Conservation (phyloP, 2,329 filamentous ascomycete species). For the Nannizziopsis barbatae region DNA sequence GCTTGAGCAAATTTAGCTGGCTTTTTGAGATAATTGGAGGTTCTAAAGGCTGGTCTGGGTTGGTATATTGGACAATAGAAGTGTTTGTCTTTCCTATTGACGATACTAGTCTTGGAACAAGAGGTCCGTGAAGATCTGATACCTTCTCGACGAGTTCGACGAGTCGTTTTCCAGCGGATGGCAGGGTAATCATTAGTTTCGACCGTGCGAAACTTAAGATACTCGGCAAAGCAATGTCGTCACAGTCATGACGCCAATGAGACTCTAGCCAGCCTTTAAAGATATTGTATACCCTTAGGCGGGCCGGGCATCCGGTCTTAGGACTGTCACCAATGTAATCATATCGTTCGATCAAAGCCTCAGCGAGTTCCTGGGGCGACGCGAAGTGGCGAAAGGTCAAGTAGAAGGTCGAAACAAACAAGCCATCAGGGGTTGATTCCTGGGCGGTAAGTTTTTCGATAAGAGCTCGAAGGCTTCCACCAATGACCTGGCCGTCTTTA, state of each 20-base stretch:
- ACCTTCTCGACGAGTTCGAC: constrained; percentile 71
- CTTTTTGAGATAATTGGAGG: constrained; percentile 60
- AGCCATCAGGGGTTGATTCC: constrained; percentile 79
- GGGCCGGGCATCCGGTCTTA: constrained; percentile 65
- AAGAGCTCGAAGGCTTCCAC: constrained; percentile 77
- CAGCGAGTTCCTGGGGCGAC: constrained; percentile 64
- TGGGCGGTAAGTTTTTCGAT: constrained; percentile 92
- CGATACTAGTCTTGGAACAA: constrained; percentile 72
- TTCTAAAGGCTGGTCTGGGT: constrained; percentile 61
- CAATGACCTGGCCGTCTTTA: constrained; percentile 89
- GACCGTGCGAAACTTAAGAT: constrained; percentile 72
- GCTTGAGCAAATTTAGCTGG: constrained; percentile 59
- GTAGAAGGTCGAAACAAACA: constrained; percentile 91
- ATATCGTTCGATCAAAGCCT: constrained; percentile 78
- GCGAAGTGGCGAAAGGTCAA: constrained; percentile 92
- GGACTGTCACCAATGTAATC: constrained; percentile 76
- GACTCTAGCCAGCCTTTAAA: constrained; percentile 97
- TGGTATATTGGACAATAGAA: constrained; percentile 57
- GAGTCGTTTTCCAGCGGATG: constrained; percentile 68
- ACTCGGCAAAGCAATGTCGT: constrained; percentile 60
- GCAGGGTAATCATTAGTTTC: constrained; percentile 56
- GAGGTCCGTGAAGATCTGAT: constrained; percentile 55
- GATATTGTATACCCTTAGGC: constrained; percentile 84
- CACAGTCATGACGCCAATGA: constrained; percentile 78
- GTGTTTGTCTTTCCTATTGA: constrained; percentile 82